These are phyloP conservation scores for Crataegus laevigata DNA, from an alignment of 306 rosid species.

Conservation along the genomic window DNA sequence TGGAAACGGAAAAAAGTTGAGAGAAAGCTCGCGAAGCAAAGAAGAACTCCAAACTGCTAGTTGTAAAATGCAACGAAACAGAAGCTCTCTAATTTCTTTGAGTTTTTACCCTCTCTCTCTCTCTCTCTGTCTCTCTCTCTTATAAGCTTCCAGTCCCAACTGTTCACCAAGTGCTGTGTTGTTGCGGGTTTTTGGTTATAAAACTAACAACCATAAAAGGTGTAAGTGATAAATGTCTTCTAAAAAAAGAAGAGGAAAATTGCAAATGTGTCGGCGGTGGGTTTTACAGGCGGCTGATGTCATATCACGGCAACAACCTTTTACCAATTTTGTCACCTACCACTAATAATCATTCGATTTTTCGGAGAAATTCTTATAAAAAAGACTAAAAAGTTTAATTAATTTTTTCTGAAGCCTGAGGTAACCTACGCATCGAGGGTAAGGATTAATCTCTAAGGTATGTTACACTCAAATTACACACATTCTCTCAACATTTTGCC, in stretches of 20 bases:
- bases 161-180: slow-evolving; percentile 17
- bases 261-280: background rate
- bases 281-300: background rate
- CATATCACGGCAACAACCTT: background rate
- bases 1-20: slow-evolving; percentile 1
- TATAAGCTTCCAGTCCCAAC: slow-evolving; percentile 24
- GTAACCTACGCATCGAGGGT: too few relatives aligned
- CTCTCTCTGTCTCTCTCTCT: slow-evolving; percentile 18
- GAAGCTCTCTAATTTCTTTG: background rate
- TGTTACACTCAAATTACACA: too few relatives aligned
- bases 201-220: background rate
- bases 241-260: background rate
- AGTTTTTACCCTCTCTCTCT: background rate
- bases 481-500: too few relatives aligned
- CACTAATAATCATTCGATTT: background rate
- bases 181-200: background rate
- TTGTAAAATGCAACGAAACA: background rate
- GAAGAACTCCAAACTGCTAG: slow-evolving; percentile 1
- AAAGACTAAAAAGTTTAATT: background rate
- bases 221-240: background rate
- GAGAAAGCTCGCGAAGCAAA: background rate
- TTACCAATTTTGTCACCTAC: background rate
- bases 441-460: too few relatives aligned
- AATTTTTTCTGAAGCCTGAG: too few relatives aligned
- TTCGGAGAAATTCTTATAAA: background rate